A percentile compares a stretch with the other conserved stretches of the same genome.
Conservation (phyloP, 192 early-diverging fungal genomes). For the Rhizophagus sp. region DNA sequence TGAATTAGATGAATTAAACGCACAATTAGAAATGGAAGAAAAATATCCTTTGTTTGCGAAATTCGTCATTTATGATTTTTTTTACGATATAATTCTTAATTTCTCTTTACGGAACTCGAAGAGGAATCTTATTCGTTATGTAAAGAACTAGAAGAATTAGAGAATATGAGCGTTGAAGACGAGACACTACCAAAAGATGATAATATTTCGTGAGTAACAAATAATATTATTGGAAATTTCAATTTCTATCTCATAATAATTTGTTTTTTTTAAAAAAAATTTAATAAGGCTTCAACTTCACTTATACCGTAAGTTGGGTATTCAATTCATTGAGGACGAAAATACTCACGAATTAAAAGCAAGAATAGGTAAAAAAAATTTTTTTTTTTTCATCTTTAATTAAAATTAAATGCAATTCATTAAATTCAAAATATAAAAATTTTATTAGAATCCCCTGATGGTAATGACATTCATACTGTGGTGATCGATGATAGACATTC, state of each 20-base stretch:
- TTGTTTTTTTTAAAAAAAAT: neutral
- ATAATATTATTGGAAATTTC: neutral
- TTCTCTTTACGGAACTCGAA: neutral
- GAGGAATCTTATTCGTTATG: neutral
- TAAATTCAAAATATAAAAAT: neutral
- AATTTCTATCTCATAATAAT: neutral
- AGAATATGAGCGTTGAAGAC: neutral
- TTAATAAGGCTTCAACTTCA: constrained; percentile 3
- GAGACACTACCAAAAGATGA: neutral
- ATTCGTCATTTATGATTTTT: too few species aligned
- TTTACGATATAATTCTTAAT: neutral
- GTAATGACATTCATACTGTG: constrained; percentile 3
- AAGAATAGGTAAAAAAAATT: neutral
- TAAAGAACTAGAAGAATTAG: constrained; percentile 4
- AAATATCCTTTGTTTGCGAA: neutral
- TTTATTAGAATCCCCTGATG: neutral
- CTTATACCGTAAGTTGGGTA: neutral
- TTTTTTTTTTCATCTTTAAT: neutral
- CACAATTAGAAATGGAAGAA: neutral
- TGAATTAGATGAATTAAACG: neutral
- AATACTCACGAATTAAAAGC: neutral
- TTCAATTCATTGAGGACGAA: neutral
- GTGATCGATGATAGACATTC: neutral
- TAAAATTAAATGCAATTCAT: neutral
- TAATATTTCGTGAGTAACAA: neutral